These are phyloP conservation scores for Cicer cuneatum DNA, from an alignment of 306 rosid genomes.

Conservation along the genomic window DNA sequence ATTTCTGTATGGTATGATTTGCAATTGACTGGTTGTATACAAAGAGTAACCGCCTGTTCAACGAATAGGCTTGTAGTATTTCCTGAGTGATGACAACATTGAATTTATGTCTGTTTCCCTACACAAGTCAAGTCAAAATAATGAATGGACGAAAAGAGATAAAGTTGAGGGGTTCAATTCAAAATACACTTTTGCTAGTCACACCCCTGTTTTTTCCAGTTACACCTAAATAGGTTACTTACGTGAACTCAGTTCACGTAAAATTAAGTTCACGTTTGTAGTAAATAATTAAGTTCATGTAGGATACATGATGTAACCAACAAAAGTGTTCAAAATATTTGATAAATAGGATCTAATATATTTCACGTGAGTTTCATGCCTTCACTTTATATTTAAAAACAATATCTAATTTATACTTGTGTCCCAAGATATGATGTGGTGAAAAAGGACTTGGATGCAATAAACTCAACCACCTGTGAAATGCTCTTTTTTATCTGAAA, in stretches of 20 bases:
- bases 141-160: neutral
- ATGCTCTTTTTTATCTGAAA: conserved; percentile 39
- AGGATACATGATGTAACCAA: too few relatives aligned
- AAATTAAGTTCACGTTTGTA: too few relatives aligned
- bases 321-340: neutral
- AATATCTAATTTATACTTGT: conserved; percentile 6
- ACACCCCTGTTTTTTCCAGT: too few relatives aligned
- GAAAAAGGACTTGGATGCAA: conserved; percentile 32
- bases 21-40: conserved; percentile 18
- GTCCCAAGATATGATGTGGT: conserved; percentile 21
- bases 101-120: conserved; percentile 3
- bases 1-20: conserved; percentile 5
- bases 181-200: neutral
- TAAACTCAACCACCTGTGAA: conserved; percentile 9
- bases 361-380: neutral
- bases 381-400: conserved; percentile 18
- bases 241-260: too few relatives aligned
- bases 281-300: too few relatives aligned
- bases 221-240: too few relatives aligned
- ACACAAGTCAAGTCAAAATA: conserved; percentile 21
- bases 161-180: neutral
- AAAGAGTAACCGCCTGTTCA: neutral
- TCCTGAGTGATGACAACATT: neutral
- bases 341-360: conserved; percentile 12
- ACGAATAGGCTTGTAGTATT: conserved; percentile 9